These are phyloP conservation scores for Jasminum sambac DNA, from an alignment of 257 asterid genomes.

Conservation along the genomic window DNA sequence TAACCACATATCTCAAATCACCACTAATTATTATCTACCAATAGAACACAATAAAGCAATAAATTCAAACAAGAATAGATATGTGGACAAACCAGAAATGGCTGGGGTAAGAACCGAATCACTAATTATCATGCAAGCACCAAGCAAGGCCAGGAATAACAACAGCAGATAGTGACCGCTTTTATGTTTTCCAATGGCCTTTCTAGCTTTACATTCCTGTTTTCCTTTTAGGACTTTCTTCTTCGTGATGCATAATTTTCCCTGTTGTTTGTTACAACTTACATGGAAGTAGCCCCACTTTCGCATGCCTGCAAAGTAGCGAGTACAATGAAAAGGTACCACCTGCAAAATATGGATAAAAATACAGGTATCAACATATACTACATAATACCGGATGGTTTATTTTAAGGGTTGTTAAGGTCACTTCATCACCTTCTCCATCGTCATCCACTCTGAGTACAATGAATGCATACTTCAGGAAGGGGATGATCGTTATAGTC, in stretches of 20 bases:
- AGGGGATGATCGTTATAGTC: constrained; percentile 76
- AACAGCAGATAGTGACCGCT: constrained; percentile 65
- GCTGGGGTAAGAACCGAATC: constrained; percentile 96
- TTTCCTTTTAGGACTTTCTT: constrained; percentile 42
- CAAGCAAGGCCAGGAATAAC: constrained; percentile 75
- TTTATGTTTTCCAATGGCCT: constrained; percentile 64
- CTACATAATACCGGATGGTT: not conserved
- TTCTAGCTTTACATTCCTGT: constrained; percentile 65
- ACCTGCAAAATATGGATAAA: constrained; percentile 52
- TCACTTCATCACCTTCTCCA: constrained; percentile 69
- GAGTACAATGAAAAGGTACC: constrained; percentile 93
- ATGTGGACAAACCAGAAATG: constrained; percentile 62
- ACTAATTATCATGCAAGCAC: constrained; percentile 86
- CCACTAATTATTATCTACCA: too few species aligned
- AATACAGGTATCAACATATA: constrained; percentile 20
- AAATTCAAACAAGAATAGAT: constrained; percentile 8
- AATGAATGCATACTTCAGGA: constrained; percentile 74
- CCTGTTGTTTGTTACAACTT: constrained; percentile 47
- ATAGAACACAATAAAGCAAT: not conserved
- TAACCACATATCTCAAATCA: too few species aligned
- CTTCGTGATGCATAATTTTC: constrained; percentile 51
- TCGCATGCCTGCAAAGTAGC: constrained; percentile 76
- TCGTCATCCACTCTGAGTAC: constrained; percentile 80
- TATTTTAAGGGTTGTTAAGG: constrained; percentile 7
- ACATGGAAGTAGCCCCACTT: constrained; percentile 76